Evolutionary conservation across 345 rosid species (phyloP).

Genomic region (Euphorbia peplus): DNA sequence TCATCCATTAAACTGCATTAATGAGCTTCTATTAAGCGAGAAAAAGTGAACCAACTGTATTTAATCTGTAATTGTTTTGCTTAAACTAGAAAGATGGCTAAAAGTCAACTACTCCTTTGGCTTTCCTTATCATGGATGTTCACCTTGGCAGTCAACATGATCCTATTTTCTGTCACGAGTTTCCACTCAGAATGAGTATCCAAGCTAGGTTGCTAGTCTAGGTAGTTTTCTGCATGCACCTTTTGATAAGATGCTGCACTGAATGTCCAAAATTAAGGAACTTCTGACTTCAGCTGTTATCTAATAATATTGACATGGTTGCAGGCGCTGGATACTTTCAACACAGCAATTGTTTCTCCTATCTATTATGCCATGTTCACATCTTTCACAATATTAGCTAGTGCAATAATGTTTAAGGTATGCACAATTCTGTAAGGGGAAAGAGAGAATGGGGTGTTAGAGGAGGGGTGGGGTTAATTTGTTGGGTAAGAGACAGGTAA

Average conservation of each 20-base stretch:
- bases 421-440: background rate
- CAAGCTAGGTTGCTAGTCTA: background rate
- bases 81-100: background rate
- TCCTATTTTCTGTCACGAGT: background rate
- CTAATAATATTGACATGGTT: constrained; percentile 21
- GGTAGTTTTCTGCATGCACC: background rate
- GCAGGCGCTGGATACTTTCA: constrained; percentile 82
- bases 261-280: background rate
- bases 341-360: constrained; percentile 72
- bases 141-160: background rate
- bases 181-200: background rate
- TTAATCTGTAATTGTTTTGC: too few species aligned
- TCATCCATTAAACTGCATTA: too few species aligned
- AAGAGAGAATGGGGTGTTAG: too few species aligned
- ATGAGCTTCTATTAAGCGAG: too few species aligned
- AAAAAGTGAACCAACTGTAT: too few species aligned
- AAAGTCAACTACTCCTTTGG: too few species aligned
- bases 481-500: background rate
- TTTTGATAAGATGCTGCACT: constrained; percentile 4
- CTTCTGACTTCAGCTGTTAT: background rate
- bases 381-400: constrained; percentile 67
- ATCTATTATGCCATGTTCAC: constrained; percentile 76
- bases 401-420: constrained; percentile 89
- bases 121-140: background rate
- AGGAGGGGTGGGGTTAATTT: background rate